phyloP scores from a whole-genome alignment of 352 stramenopile species.

The Phytophthora tentaculata region DNA sequence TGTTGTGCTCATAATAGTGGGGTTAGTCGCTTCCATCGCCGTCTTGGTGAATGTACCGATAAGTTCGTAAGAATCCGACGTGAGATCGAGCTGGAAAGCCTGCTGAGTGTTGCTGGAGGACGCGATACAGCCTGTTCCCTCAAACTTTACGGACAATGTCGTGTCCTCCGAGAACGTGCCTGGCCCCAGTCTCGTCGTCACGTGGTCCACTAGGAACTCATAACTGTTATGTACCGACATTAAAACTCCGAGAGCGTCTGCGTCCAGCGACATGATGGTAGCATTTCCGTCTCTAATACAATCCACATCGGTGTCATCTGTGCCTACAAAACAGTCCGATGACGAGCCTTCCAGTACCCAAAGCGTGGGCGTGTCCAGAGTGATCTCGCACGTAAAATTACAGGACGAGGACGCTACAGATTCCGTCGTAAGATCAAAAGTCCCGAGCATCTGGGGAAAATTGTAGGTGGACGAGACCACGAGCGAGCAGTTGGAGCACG shows the following conservation, averaged over 20 bases:
- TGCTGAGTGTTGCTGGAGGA: conserved; percentile 43
- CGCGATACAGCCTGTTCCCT: conserved; percentile 57
- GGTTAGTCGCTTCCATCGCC: conserved; percentile 51
- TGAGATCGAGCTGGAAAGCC: conserved; percentile 65
- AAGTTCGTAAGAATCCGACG: conserved; percentile 59
- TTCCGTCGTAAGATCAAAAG: conserved; percentile 58
- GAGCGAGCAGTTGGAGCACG: conserved; percentile 72
- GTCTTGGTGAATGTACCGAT: conserved; percentile 62
- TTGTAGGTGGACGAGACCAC: conserved; percentile 64
- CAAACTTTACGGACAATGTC: conserved; percentile 59
- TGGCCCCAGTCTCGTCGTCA: conserved; percentile 64
- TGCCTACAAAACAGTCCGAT: conserved; percentile 46
- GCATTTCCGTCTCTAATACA: conserved; percentile 64
- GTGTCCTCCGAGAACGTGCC: conserved; percentile 67
- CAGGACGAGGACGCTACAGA: conserved; percentile 48
- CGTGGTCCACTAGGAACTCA: conserved; percentile 56
- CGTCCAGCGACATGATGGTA: conserved; percentile 56
- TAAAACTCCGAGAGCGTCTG: conserved; percentile 40
- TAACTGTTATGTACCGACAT: conserved; percentile 53
- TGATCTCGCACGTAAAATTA: conserved; percentile 56
- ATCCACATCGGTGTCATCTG: conserved; percentile 28
- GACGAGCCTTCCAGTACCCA: conserved; percentile 54
- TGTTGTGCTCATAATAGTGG: conserved; percentile 58
- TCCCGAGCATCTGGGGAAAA: conserved; percentile 72
- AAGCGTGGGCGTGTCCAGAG: conserved; percentile 57